These are phyloP conservation scores for Phaseolus lunatus DNA, from an alignment of 306 rosid genomes.

Conservation along the genomic window DNA sequence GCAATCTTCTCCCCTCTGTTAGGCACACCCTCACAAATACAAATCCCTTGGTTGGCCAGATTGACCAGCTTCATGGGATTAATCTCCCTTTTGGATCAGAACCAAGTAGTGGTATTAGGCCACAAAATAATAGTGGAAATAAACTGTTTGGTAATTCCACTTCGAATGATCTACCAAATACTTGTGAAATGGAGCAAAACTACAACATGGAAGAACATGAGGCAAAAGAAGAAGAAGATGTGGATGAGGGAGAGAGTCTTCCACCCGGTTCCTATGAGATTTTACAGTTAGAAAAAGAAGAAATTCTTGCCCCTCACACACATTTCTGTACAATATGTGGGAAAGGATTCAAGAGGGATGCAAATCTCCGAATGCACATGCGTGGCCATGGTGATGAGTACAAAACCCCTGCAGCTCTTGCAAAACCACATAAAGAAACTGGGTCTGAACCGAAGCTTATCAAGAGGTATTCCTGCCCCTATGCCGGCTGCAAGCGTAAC, in stretches of 20 bases:
- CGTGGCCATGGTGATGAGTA: constrained; percentile 98
- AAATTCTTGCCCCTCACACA: constrained; percentile 97
- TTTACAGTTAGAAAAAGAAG: constrained; percentile 92
- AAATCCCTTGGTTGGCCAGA: constrained; percentile 57
- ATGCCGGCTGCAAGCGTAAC: constrained; percentile 93
- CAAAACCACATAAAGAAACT: constrained; percentile 80
- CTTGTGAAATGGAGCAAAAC: constrained; percentile 60
- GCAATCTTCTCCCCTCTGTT: constrained; percentile 87
- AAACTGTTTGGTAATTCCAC: constrained; percentile 61
- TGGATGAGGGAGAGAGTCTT: constrained; percentile 91
- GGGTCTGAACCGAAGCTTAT: constrained; percentile 70
- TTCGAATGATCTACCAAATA: constrained; percentile 53
- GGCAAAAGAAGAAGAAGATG: constrained; percentile 88
- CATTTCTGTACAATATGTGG: constrained; percentile 98
- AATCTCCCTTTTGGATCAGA: constrained; percentile 56
- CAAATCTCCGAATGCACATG: constrained; percentile 99
- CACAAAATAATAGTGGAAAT: constrained; percentile 52
- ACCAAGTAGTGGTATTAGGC: constrained; percentile 43
- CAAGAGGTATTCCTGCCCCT: constrained; percentile 98
- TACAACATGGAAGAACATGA: constrained; percentile 77
- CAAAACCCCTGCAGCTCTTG: constrained; percentile 98
- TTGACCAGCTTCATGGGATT: constrained; percentile 63
- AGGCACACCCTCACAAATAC: constrained; percentile 60
- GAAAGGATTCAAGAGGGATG: constrained; percentile 99
- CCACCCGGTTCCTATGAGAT: constrained; percentile 94